Percentiles rank a stretch among this genome's conserved stretches.
These are phyloP conservation scores for Lodderomyces pseudojiufengensis DNA, from an alignment of 1,139 yeast genomes.

Conservation along the genomic window DNA sequence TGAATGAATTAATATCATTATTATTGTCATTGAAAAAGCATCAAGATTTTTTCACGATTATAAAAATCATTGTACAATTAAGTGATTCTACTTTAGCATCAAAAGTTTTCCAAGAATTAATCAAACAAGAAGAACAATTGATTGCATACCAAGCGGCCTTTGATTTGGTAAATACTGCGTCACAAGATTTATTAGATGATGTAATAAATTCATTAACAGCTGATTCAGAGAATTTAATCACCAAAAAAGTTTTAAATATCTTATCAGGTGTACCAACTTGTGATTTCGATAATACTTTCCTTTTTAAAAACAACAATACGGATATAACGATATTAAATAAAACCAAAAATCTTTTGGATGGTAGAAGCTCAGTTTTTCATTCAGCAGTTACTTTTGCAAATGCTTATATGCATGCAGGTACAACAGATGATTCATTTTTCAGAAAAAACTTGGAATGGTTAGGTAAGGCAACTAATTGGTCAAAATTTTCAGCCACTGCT, in stretches of 20 bases:
- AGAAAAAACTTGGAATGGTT: conserved; percentile 92
- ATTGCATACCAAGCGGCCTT: conserved; percentile 93
- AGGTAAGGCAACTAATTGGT: conserved; percentile 97
- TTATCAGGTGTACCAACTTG: conserved; percentile 93
- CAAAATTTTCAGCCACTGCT: conserved; percentile 96
- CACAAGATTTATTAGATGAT: conserved; percentile 81
- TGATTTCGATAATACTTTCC: conserved; percentile 85
- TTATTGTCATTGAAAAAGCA: conserved; percentile 57
- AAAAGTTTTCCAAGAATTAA: conserved; percentile 59
- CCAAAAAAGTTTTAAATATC: conserved; percentile 56
- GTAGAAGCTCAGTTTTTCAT: conserved; percentile 90
- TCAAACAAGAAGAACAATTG: conserved; percentile 39
- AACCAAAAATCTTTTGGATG: conserved; percentile 79
- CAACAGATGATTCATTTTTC: conserved; percentile 92
- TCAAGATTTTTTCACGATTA: conserved; percentile 74
- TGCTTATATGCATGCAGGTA: conserved; percentile 95
- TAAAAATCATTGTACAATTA: conserved; percentile 85
- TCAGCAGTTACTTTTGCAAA: conserved; percentile 94
- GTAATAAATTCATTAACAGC: conserved; percentile 44
- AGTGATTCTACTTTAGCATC: conserved; percentile 73
- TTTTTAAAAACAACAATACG: conserved; percentile 82
- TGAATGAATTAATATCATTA: conserved; percentile 59
- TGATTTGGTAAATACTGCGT: conserved; percentile 86
- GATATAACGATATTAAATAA: conserved; percentile 80
- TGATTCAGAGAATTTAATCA: conserved; percentile 23